phyloP scores from a whole-genome alignment of 1,284 basidiomycete genomes.

The Rhodotorula sp. region DNA sequence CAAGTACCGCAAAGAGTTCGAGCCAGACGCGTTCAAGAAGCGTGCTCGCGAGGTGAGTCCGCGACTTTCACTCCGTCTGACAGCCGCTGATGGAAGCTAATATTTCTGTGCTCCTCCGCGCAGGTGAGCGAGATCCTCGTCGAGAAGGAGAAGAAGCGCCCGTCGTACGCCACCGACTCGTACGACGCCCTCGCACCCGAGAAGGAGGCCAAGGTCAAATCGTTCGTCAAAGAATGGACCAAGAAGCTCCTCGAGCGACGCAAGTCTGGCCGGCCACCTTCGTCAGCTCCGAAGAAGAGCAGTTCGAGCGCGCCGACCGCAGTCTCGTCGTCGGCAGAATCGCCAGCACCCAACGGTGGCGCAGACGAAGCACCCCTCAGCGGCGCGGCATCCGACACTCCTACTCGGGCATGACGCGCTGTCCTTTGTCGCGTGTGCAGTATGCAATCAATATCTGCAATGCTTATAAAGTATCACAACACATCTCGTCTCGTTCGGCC shows the following conservation, averaged over 20 bases:
- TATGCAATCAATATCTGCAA: too few relatives aligned
- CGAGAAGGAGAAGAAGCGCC: conserved; percentile 89
- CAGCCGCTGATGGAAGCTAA: neutral
- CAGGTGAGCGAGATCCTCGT: conserved; percentile 76
- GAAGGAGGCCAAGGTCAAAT: conserved; percentile 84
- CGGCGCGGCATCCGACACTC: neutral
- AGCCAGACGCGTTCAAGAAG: conserved; percentile 85
- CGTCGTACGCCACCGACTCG: conserved; percentile 66
- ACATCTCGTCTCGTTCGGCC: too few relatives aligned
- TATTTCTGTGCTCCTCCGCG: neutral
- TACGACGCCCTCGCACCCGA: conserved; percentile 78
- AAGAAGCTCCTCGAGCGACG: conserved; percentile 40
- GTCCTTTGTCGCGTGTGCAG: too few relatives aligned
- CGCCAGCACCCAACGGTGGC: neutral
- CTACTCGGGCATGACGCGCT: too few relatives aligned
- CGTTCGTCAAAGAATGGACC: conserved; percentile 80
- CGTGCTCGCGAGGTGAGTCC: conserved; percentile 83
- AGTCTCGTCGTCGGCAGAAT: too few relatives aligned
- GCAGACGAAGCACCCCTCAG: neutral
- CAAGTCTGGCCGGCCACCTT: conserved; percentile 5
- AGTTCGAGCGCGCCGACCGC: too few relatives aligned
- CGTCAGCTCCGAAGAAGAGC: neutral
- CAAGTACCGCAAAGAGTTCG: conserved; percentile 77
- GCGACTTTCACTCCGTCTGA: conserved; percentile 3
- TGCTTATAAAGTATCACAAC: too few relatives aligned